Conservation (phyloP, 352 stramenopile genomes). For the Phytophthora crassamura region DNA sequence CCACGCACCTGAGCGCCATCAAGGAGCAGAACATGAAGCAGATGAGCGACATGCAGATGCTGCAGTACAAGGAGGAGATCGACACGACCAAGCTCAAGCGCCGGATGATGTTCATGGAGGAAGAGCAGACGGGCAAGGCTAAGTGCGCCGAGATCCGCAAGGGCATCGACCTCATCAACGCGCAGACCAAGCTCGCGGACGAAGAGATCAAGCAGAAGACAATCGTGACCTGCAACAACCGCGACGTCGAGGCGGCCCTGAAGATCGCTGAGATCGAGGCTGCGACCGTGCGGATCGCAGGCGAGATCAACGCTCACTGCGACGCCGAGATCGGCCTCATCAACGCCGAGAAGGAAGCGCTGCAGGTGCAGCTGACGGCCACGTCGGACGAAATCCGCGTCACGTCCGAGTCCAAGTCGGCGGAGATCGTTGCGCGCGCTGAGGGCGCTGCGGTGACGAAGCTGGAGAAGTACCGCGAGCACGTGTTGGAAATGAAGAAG, state of each 20-base stretch:
- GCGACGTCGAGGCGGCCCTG: constrained; percentile 43
- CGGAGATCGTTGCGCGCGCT: constrained; percentile 47
- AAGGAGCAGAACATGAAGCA: constrained; percentile 86
- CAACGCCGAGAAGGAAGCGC: constrained; percentile 43
- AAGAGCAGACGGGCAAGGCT: constrained; percentile 63
- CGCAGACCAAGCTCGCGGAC: constrained; percentile 47
- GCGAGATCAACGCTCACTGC: constrained; percentile 46
- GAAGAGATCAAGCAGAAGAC: constrained; percentile 53
- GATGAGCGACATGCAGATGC: constrained; percentile 77
- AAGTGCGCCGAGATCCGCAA: constrained; percentile 62
- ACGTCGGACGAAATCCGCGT: constrained; percentile 40
- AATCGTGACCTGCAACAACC: constrained; percentile 50
- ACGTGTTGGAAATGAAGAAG: constrained; percentile 50
- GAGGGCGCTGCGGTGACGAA: constrained; percentile 50
- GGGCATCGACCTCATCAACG: constrained; percentile 53
- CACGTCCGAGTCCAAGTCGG: constrained; percentile 38
- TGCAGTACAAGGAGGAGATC: constrained; percentile 66
- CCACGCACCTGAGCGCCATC: constrained; percentile 68
- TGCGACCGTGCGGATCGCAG: constrained; percentile 50
- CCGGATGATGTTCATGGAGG: constrained; percentile 65
- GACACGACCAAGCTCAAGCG: constrained; percentile 65
- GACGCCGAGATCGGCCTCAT: constrained; percentile 51
- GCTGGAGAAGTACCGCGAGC: constrained; percentile 44
- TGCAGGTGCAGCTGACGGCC: constrained; percentile 48
- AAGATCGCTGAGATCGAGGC: constrained; percentile 55